Evolutionary conservation across 345 rosid species (phyloP), one percentile per base, ranked within the genome.

Genomic region (Eucalyptus curtisii): DNA sequence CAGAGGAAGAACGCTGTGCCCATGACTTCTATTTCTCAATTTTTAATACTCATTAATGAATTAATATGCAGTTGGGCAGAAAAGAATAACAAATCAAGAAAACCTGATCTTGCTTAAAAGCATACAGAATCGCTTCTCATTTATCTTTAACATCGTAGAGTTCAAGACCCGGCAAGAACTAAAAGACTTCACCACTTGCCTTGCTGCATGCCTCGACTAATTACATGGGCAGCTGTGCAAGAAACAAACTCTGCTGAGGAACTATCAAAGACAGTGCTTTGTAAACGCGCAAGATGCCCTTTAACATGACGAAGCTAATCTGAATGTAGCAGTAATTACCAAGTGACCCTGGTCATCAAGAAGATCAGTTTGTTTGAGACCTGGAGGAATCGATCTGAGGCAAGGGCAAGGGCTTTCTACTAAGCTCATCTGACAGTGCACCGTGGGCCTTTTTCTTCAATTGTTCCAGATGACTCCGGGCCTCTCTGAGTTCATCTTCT

Each of bases 401-500:
- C 91, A 94, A 87, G 80, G 95, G 93, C 88, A 92, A 90, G 49
- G 95, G 92, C 92, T 90, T 94, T 33, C 80, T 87, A 10, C 89
- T 90, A 85, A 92, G 89, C 87, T 88, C 89, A 89, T 89, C 90
- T 13, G 87, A 87, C 53, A 92, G 89, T 6, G 94, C 93, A 49
- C 92, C 95, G 19, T 87, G 91, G 57, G 95, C 96, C 90, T 95
- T 96, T 85, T 89, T 87, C 92, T 95, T 94, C 88, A 96, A 87
- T 76, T 96, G 94, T 90, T 94, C 94, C 24, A 96, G 94, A 86
- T 93, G 87, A 86, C 88, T 92, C 30, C 50, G 90, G 15, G 97
- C 97, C 88, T 95, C 99, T 88, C 71, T 90, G 86, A 97, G 94
- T 90, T 96, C 98, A 31, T 93, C 96, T 90, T 91, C 88, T 71